These are phyloP conservation scores for Adansonia digitata DNA, from an alignment of 345 rosid species.

Conservation along the genomic window DNA sequence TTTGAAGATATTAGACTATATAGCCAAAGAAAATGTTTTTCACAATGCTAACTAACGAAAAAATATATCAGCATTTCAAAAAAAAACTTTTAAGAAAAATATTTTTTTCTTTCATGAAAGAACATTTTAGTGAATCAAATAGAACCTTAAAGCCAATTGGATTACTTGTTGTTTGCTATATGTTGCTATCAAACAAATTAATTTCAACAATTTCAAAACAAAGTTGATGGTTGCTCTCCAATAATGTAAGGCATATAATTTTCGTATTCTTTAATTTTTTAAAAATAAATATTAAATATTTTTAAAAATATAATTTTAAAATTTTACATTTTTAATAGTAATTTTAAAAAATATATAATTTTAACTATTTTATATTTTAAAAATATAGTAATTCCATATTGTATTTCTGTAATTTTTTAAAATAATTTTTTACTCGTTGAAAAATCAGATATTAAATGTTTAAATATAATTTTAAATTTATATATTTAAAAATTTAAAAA, in stretches of 20 bases:
- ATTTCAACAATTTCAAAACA: constrained; percentile 43
- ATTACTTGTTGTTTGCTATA: constrained; percentile 64
- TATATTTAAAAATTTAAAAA: no score
- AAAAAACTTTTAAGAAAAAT: background rate
- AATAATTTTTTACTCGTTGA: no score
- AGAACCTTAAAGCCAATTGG: background rate
- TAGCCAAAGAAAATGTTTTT: background rate
- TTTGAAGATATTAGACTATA: background rate
- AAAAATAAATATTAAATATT: no score
- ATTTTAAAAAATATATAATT: no score
- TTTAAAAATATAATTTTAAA: no score
- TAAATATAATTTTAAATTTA: no score
- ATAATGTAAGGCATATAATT: constrained; percentile 32
- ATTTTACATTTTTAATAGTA: no score
- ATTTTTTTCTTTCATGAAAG: background rate
- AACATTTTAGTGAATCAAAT: background rate
- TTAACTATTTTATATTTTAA: no score
- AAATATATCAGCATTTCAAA: background rate
- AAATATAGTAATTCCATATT: no score
- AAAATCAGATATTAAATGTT: no score
- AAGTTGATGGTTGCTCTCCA: constrained; percentile 51
- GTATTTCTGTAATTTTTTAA: no score
- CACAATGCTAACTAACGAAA: background rate
- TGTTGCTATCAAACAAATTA: constrained; percentile 63
- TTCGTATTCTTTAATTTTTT: no score